Evolutionary conservation across 225 moss, liverwort and hornwort genomes (phyloP).

Genomic region (Anthoceros angustus): DNA sequence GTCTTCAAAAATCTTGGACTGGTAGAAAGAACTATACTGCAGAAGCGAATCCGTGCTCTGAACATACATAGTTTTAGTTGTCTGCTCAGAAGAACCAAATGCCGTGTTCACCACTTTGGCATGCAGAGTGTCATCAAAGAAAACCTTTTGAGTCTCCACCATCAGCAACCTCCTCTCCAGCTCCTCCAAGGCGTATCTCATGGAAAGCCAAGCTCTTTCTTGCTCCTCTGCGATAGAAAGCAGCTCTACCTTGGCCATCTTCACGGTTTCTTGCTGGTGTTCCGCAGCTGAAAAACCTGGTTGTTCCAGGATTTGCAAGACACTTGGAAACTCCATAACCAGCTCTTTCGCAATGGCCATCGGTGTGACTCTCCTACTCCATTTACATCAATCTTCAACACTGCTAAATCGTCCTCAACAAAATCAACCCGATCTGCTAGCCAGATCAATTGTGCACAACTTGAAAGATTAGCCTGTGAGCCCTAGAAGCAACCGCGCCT

Average conservation of each 20-base stretch:
- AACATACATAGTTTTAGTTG: not conserved
- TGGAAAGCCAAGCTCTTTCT: constrained; percentile 1
- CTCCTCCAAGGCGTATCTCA: not conserved
- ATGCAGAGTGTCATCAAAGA: not conserved
- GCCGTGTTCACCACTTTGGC: not conserved
- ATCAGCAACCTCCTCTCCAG: not conserved
- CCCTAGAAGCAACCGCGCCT: too few species aligned
- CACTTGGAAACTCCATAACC: not conserved
- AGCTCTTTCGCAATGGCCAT: not conserved
- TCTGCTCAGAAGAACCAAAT: not conserved
- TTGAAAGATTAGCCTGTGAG: too few species aligned
- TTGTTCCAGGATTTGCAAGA: not conserved
- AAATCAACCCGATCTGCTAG: too few species aligned
- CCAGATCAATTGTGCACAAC: too few species aligned
- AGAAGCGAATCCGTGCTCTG: not conserved
- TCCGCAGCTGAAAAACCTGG: not conserved
- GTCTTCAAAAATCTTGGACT: not conserved
- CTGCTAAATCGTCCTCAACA: too few species aligned
- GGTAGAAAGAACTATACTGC: not conserved
- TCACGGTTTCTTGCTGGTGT: not conserved
- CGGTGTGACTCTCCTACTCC: not conserved
- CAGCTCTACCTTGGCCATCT: not conserved
- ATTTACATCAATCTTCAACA: too few species aligned
- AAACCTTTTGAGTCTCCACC: not conserved
- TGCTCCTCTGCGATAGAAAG: not conserved